Percentiles rank a stretch among this genome's conserved stretches.
Evolutionary conservation across 441 rosid species (phyloP).

Genomic region (Erodium moschatum): DNA sequence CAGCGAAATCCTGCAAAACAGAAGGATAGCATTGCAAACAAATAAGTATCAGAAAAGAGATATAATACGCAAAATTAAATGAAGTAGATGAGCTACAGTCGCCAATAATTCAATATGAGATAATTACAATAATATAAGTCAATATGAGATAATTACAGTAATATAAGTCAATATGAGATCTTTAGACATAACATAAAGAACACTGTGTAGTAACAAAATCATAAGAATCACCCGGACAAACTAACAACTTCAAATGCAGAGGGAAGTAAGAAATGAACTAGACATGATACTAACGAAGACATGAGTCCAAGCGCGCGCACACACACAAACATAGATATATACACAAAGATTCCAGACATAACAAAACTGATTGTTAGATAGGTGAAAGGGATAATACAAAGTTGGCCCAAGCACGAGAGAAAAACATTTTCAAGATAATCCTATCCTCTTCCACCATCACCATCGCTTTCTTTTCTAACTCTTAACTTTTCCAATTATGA

Average conservation of each 20-base stretch:
- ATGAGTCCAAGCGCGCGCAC: background rate
- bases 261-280: background rate
- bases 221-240: background rate
- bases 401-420: background rate
- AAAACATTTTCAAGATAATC: background rate
- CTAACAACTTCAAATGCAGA: background rate
- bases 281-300: background rate
- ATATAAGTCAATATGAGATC: background rate
- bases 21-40: conserved; percentile 12
- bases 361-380: background rate
- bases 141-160: background rate
- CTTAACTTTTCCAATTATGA: background rate
- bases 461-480: background rate
- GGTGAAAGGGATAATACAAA: background rate
- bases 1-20: conserved; percentile 29
- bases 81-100: background rate
- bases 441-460: background rate
- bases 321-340: background rate
- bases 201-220: background rate
- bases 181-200: background rate
- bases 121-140: background rate
- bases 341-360: conserved; percentile 1
- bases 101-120: background rate
- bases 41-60: conserved; percentile 13
- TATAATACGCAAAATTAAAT: conserved; percentile 4